Evolutionary conservation across 306 rosid genomes (phyloP), one percentile per base, ranked within the genome.

Genomic region (Calophaca sinica): DNA sequence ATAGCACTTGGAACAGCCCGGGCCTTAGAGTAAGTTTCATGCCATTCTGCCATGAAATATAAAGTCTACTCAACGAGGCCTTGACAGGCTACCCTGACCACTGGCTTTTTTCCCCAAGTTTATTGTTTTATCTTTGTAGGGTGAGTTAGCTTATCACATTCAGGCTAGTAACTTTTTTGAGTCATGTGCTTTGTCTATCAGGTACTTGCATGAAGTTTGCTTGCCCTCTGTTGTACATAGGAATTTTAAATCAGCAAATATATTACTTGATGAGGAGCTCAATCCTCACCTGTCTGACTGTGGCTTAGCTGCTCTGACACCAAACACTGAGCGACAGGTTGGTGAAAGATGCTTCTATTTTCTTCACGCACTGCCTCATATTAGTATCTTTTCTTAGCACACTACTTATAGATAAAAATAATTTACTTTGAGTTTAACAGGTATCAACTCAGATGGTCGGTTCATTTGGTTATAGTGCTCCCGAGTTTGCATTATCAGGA

Each of bases 141-240:
- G 73, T 41, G 41, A 31, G 32, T 68, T 42, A 59, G 55, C 44
- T 41, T 39, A 49, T 55, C 31, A 5, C 38, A 74, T 26, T 59
- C 46, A 32, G 51, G 36, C 46, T 60, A 12, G 39, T 69, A 78
- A 63, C 28, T 63, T 66, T 66, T 52, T 74, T 63, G 26, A 80
- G 12, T 32, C 35, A 62, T 41, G 28, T 72, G 72, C 70, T 76
- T 72, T 80, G 63, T 74, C 52, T 65, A 35, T 79, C 86, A 96
- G 99, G 90, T 96, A 96, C 86, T 85, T 96, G 98, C 99, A 96
- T 46, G 97, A 96, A 86, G 98, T 96, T 29, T 96, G 99, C 85
- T 85, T 92, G 78, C 99, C 99, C 54, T 90, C 98, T 5, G 87
- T 92, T 73, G 98, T 92, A 52, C 99, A 96, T 85, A 92, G 99